Percentiles rank a stretch among this genome's conserved stretches.
Evolutionary conservation across 78 protist species (phyloP).

Genomic region (Dictyostelium purpureum): DNA sequence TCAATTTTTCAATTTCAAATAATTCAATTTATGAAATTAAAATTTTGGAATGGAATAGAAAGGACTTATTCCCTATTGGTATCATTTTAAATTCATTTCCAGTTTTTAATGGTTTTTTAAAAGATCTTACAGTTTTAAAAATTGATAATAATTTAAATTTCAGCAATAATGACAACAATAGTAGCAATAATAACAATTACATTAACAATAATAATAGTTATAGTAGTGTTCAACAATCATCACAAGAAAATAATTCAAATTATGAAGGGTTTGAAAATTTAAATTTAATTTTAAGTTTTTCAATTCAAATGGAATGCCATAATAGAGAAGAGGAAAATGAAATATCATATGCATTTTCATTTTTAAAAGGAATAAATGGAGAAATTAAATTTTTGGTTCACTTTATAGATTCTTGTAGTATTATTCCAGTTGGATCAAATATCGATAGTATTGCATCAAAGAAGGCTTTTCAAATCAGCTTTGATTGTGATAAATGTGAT

Average conservation of each 20-base stretch:
- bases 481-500: not conserved
- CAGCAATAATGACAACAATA: not conserved
- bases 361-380: not conserved
- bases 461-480: not conserved
- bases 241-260: not conserved
- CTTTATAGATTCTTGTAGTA: conserved; percentile 14
- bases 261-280: conserved; percentile 5
- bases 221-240: not conserved
- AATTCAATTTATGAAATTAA: conserved; percentile 10
- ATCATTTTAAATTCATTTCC: not conserved
- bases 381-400: conserved; percentile 17
- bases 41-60: not conserved
- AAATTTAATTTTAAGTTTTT: conserved; percentile 9
- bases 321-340: not conserved
- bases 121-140: not conserved
- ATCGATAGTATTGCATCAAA: not conserved
- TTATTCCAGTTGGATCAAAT: not conserved
- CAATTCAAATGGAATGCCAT: not conserved
- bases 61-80: not conserved
- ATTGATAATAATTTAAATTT: not conserved
- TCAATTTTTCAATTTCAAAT: too few species aligned
- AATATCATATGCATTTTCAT: conserved; percentile 11
- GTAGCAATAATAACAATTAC: not conserved
- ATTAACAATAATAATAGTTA: not conserved
- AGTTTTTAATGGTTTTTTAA: not conserved